Base-by-base conservation (phyloP, 2,329 filamentous ascomycete genomes). In the Fusarium sterilihyphosum region DNA sequence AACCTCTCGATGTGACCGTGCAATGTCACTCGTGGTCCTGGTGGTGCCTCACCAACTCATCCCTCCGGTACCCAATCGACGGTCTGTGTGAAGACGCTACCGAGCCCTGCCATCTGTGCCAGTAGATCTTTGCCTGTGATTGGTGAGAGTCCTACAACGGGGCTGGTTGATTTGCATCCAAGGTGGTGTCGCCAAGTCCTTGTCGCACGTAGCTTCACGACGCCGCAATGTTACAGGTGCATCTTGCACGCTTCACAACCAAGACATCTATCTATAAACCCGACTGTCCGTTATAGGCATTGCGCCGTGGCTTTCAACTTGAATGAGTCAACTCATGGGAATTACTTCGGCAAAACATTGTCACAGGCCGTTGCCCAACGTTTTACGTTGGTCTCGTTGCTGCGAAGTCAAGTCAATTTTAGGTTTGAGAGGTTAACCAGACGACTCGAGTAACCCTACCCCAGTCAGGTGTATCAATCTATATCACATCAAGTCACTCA, bases 71-170 rank as follows among this genome's bases (percentile, higher is more conserved):
- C 68, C 66, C 70, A 75, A 75, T 74, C 43, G 68, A 64, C 70
- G 16, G 63, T 38, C 40, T 64, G 33, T 58, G 73, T 74, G 73
- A 76, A 76, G 70, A 54, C 61, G 53, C 71, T 76, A 76, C 73
- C 31, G 31, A 40, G 57, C 57, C 47, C 47, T 52, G 47, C 50
- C 59, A 65, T 62, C 41, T 65, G 49, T 41, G 46, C 57, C 60
- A 66, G 35, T 31, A 61, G 50, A 56, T 63, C 43, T n/a, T 49
- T 5, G 9, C 11, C 14, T 37, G 46, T 76, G 64, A 75, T 75
- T 75, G 73, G 73, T 37, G 29, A 37, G 17, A 41, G 38, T 20
- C 5, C 10, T 33, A 44, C 35, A 64, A 44, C 49, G 52, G 50
- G 47, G 49, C 62, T 63, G 49, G 40, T 61, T 40, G 37, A 52